phyloP scores from a whole-genome alignment of 805 yeast species.

The Saccharomycopsis capsularis region DNA sequence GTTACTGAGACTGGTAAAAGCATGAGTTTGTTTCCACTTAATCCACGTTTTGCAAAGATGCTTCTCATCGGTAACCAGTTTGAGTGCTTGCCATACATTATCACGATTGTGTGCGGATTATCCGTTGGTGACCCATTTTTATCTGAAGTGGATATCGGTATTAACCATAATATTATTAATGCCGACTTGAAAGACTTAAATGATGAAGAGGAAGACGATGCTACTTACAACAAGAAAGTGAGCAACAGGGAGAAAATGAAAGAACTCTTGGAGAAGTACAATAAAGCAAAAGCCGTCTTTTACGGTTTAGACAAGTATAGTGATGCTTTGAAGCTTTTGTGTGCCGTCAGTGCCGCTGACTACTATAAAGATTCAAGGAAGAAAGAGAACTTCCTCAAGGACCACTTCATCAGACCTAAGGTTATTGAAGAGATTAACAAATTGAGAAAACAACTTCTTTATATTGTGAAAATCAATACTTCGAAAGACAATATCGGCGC shows the following conservation, averaged over 20 bases:
- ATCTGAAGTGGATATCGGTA: conserved; percentile 66
- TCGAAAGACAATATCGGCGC: conserved; percentile 54
- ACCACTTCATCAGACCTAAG: conserved; percentile 69
- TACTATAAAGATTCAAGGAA: conserved; percentile 50
- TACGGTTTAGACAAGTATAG: conserved; percentile 62
- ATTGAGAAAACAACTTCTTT: conserved; percentile 70
- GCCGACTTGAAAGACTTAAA: conserved; percentile 27
- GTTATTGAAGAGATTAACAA: conserved; percentile 79
- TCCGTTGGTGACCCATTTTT: conserved; percentile 92
- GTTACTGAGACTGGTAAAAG: conserved; percentile 75
- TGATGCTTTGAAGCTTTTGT: conserved; percentile 67
- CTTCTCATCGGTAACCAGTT: conserved; percentile 81
- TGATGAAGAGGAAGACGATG: conserved; percentile 26
- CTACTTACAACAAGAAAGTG: conserved; percentile 34
- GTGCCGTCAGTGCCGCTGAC: conserved; percentile 84
- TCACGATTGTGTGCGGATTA: conserved; percentile 84
- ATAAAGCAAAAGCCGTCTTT: conserved; percentile 53
- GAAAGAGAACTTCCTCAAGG: conserved; percentile 39
- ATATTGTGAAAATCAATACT: conserved; percentile 63
- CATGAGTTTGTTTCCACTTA: conserved; percentile 87
- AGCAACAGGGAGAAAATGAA: conserved; percentile 32
- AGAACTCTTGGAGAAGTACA: conserved; percentile 43
- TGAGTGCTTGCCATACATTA: conserved; percentile 78
- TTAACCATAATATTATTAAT: conserved; percentile 27
- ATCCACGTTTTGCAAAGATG: conserved; percentile 91